Evolutionary conservation across 495 filamentous ascomycete species (phyloP), one percentile per base, ranked within the genome.

Genomic region (Penicillium arizonense): DNA sequence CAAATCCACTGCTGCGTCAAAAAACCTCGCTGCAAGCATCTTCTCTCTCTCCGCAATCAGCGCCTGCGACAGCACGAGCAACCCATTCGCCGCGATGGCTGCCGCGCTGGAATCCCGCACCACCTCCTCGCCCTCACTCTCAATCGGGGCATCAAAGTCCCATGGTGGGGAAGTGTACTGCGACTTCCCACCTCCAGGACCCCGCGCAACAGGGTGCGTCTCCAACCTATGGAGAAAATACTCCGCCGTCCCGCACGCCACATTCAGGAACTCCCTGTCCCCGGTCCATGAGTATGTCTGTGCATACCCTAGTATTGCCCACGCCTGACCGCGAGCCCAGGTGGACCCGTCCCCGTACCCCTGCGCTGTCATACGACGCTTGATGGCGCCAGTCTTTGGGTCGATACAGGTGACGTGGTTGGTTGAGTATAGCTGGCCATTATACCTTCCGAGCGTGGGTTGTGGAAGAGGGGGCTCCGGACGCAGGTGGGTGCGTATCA

Each of bases 251-350:
- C 62, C 58, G 0, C 50, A 37, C 0, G 76, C 70, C 1, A 65
- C 61, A 7, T 61, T 18, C 1, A 76, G 64, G 56, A 78, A 78
- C 0, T 45, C 51, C 2, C 18, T 52, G 6, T 73, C 64, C 35
- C 69, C 65, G 0, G 75, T 79, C 73, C 73, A 77, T 9, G 23
- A 56, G 40, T 73, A 78, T 0, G 74, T 71, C 46, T 75, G 73
- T 0, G 74, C 61, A 52, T 71, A 78, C 0, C 77, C 77, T 5
- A 72, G 57, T n/a, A 78, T 70, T 30, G 55, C 72, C 77, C 77
- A 79, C 0, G 73, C 69, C 53, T 79, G 75, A 0, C 77, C 75
- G 28, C 76, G 58, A 0, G 70, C 49, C 77, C 77, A 79, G 10
- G 66, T 71, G 1, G 72, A 77, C 14, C 52, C 41, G 36, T 74